phyloP scores from a whole-genome alignment of 2,329 filamentous ascomycete species.

The Furcasterigmium sp. region DNA sequence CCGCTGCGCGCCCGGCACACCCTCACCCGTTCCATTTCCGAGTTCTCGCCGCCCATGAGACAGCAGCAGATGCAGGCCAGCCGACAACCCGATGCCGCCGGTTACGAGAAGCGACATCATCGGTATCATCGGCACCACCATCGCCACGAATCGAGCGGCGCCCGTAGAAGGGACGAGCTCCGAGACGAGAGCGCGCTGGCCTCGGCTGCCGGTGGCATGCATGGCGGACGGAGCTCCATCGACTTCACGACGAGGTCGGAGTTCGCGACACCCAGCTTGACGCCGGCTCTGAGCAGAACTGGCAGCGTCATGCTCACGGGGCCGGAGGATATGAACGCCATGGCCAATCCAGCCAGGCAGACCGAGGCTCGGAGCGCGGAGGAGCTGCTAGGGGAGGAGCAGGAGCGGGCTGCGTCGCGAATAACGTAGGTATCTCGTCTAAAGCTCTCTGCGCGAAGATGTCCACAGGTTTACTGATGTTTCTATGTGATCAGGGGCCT shows the following conservation, averaged over 20 bases:
- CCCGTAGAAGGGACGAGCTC: constrained; percentile 2
- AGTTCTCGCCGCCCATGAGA: constrained; percentile 42
- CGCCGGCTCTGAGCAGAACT: constrained; percentile 36
- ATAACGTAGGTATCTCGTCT: constrained; percentile 39
- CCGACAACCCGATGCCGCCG: constrained; percentile 23
- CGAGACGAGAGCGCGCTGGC: constrained; percentile 19
- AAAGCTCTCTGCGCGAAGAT: too few relatives aligned
- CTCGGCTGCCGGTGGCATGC: constrained; percentile 14
- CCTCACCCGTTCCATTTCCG: constrained; percentile 50
- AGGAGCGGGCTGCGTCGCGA: constrained; percentile 29
- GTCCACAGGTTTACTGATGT: constrained; percentile 6
- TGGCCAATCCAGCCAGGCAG: constrained; percentile 4
- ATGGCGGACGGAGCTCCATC: constrained; percentile 31
- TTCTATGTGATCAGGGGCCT: constrained; percentile 34
- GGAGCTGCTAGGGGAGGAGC: constrained; percentile 34
- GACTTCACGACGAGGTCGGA: constrained; percentile 42
- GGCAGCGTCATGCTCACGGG: constrained; percentile 31
- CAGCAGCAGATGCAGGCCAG: constrained; percentile 31
- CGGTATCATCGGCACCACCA: constrained; percentile 27
- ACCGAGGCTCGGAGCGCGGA: constrained; percentile 24
- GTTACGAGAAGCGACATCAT: constrained; percentile 19
- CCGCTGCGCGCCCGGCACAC: constrained; percentile 36
- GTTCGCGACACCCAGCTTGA: constrained; percentile 36
- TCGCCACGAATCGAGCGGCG: constrained; percentile 18
- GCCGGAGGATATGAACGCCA: constrained; percentile 5